Conservation (phyloP, 345 rosid species). For the Stellera chamaejasme region DNA sequence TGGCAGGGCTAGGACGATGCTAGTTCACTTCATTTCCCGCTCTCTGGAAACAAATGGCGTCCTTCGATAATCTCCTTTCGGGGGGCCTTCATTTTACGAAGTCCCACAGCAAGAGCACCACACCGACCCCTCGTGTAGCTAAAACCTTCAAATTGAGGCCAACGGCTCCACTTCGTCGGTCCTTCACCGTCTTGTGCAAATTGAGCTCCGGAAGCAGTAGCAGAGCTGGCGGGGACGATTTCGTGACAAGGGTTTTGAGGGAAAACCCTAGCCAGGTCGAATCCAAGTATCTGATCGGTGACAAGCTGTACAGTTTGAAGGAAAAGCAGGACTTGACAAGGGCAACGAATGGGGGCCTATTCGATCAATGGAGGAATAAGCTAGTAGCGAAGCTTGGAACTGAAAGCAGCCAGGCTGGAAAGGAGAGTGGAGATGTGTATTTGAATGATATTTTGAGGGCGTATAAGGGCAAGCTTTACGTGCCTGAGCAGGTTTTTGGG, state of each 20-base stretch:
- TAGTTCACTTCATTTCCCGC: no score
- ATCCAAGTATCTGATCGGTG: conserved; percentile 51
- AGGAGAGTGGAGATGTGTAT: conserved; percentile 40
- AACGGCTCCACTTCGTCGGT: conserved; percentile 30
- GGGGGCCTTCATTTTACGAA: conserved; percentile 34
- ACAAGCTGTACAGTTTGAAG: conserved; percentile 46
- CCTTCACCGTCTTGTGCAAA: conserved; percentile 45
- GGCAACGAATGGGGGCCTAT: conserved; percentile 28
- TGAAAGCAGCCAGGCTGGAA: conserved; percentile 15
- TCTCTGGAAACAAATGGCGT: conserved; percentile 24
- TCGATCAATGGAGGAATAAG: conserved; percentile 36
- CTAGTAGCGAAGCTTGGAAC: conserved; percentile 23
- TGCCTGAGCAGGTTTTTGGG: conserved; percentile 83
- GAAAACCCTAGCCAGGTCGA: conserved; percentile 86
- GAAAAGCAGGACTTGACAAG: conserved; percentile 46
- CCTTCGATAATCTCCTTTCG: conserved; percentile 37
- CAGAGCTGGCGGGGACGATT: conserved; percentile 36
- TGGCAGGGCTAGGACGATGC: no score
- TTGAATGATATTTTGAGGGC: conserved; percentile 75
- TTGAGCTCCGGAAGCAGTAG: conserved; percentile 25
- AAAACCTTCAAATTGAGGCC: conserved; percentile 15
- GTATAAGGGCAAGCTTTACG: conserved; percentile 78
- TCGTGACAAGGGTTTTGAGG: conserved; percentile 59
- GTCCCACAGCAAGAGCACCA: conserved; percentile 11
- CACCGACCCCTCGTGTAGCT: conserved; percentile 10